phyloP scores from a whole-genome alignment of 495 filamentous ascomycete genomes.

The Penicillium odoratum region DNA sequence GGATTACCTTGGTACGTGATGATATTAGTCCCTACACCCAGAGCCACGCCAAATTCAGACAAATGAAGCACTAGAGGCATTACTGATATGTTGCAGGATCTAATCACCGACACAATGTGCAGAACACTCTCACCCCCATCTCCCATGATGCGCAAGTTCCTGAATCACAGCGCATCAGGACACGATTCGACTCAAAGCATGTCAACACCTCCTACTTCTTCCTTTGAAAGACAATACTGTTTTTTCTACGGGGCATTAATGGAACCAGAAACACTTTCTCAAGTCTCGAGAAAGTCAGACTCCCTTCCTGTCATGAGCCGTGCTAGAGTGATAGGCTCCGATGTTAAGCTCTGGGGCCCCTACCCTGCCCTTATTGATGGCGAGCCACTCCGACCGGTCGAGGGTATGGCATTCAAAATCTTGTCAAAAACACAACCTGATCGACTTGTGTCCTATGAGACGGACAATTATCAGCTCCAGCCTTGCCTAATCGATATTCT shows the following conservation, averaged over 20 bases:
- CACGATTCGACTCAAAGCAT: conserved; percentile 2
- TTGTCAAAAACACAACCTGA: conserved; percentile 12
- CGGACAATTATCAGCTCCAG: conserved; percentile 11
- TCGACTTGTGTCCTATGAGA: conserved; percentile 17
- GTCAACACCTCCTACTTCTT: not conserved
- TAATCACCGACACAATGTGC: no score
- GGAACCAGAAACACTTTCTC: conserved; percentile 11
- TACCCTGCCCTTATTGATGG: conserved; percentile 18
- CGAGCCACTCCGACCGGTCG: conserved; percentile 3
- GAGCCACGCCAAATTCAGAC: no score
- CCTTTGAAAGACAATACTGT: conserved; percentile 13
- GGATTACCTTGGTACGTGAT: no score
- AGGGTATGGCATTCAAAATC: conserved; percentile 12
- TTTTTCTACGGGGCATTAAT: conserved; percentile 20
- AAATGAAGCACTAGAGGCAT: no score
- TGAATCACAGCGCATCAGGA: conserved; percentile 5
- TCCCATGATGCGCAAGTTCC: conserved; percentile 18
- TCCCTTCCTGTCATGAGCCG: conserved; percentile 6
- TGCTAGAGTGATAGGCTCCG: conserved; percentile 16
- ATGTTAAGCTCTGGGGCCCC: conserved; percentile 15
- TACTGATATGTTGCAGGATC: no score
- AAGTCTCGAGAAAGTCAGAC: conserved; percentile 1
- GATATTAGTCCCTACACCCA: no score
- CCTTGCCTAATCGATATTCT: conserved; percentile 17
- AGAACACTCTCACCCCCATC: no score